Evolutionary conservation across 352 stramenopile species (phyloP).

Genomic region (Globisporangium spinosum): DNA sequence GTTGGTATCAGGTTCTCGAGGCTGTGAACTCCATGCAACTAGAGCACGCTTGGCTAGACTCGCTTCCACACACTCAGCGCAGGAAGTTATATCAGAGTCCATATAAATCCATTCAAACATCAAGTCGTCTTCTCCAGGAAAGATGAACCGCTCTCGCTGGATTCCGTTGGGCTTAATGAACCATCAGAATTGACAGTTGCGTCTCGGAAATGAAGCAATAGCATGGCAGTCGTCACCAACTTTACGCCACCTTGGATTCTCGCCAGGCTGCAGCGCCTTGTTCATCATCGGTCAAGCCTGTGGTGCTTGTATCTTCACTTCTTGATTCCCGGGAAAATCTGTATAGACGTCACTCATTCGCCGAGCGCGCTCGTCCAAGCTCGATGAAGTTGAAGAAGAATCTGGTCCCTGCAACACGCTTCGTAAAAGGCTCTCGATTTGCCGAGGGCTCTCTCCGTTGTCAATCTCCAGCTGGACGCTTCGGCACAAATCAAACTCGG

Average conservation of each 20-base stretch:
- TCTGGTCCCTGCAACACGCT: background rate
- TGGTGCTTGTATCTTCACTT: background rate
- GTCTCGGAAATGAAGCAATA: background rate
- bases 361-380: background rate
- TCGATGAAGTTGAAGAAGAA: background rate
- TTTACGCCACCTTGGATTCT: slow-evolving; percentile 10
- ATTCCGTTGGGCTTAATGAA: slow-evolving; percentile 19
- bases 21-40: background rate
- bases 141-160: slow-evolving; percentile 17
- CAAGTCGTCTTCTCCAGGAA: slow-evolving; percentile 24
- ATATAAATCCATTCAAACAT: slow-evolving; percentile 26
- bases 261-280: background rate
- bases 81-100: slow-evolving; percentile 1
- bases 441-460: background rate
- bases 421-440: slow-evolving; percentile 2
- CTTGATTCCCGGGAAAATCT: background rate
- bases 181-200: slow-evolving; percentile 13
- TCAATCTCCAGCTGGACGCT: background rate
- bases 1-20: background rate
- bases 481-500: slow-evolving; percentile 4
- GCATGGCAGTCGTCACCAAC: background rate
- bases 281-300: background rate
- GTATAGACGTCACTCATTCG: background rate
- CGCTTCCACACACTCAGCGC: background rate
- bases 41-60: slow-evolving; percentile 3